These are phyloP conservation scores for Plasmodium cynomolgi DNA, from an alignment of 169 alveolate species.

Conservation along the genomic window DNA sequence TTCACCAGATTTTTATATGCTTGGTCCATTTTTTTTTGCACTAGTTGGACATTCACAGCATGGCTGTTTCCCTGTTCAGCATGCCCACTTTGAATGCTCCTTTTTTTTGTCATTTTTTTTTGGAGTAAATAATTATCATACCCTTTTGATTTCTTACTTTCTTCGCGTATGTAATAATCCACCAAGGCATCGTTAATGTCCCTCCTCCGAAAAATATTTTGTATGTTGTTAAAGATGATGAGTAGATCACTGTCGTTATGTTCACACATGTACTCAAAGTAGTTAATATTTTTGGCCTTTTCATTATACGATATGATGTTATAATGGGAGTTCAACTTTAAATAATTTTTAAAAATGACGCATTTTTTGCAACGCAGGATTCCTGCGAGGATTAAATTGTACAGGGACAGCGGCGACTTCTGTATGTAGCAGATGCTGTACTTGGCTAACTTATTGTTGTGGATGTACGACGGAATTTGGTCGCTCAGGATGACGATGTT, in stretches of 20 bases:
- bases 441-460: conserved; percentile 35
- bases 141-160: neutral
- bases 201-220: conserved; percentile 54
- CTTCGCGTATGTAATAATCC: neutral
- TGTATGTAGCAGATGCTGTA: conserved; percentile 73
- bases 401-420: conserved; percentile 42
- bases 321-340: conserved; percentile 62
- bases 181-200: conserved; percentile 12
- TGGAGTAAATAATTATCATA: conserved; percentile 28
- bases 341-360: conserved; percentile 65
- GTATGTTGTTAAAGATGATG: conserved; percentile 63
- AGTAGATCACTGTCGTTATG: conserved; percentile 50
- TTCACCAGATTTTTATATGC: neutral
- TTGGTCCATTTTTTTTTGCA: neutral
- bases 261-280: conserved; percentile 70
- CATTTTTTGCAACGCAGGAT: conserved; percentile 55
- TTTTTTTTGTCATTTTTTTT: neutral
- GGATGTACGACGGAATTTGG: conserved; percentile 64
- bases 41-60: neutral
- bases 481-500: conserved; percentile 65
- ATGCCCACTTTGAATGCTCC: neutral
- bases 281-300: conserved; percentile 30
- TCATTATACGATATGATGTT: conserved; percentile 65
- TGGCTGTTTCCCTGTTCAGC: neutral
- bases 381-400: conserved; percentile 52